phyloP scores from a whole-genome alignment of 495 filamentous ascomycete species.

The Talaromyces proteolyticus region DNA sequence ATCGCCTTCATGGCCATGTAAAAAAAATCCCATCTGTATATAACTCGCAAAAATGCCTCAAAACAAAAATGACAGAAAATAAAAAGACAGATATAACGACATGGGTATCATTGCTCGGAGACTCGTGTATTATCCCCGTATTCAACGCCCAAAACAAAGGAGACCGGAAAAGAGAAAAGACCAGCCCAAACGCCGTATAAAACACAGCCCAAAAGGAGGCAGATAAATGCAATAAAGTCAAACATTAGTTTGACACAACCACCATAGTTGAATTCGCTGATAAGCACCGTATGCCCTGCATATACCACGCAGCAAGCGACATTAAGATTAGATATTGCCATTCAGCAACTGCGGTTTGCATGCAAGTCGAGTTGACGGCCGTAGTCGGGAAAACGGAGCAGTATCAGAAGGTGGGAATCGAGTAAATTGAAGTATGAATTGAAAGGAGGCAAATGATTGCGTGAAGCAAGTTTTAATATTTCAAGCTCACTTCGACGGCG shows the following conservation, averaged over 20 bases:
- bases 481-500: slow-evolving; percentile 32
- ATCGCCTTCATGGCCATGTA: slow-evolving; percentile 13
- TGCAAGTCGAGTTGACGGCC: neutral
- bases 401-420: neutral
- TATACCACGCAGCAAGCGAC: too few species aligned
- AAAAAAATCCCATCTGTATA: slow-evolving; percentile 2
- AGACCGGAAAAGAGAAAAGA: neutral
- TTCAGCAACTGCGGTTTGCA: too few species aligned
- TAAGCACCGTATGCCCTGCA: too few species aligned
- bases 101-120: slow-evolving; percentile 43
- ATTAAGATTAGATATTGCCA: too few species aligned
- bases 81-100: slow-evolving; percentile 20
- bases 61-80: slow-evolving; percentile 19
- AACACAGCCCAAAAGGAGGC: slow-evolving; percentile 4
- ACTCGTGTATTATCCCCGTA: slow-evolving; percentile 44
- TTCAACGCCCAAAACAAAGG: slow-evolving; percentile 30
- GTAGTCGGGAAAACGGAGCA: neutral
- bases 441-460: neutral
- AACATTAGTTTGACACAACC: too few species aligned
- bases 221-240: too few species aligned
- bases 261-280: too few species aligned
- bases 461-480: slow-evolving; percentile 19
- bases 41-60: slow-evolving; percentile 8
- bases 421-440: neutral
- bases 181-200: slow-evolving; percentile 14